Evolutionary conservation across 2,329 filamentous ascomycete species (phyloP), one percentile per base, ranked within the genome.

Genomic region (Penicillium sp.): DNA sequence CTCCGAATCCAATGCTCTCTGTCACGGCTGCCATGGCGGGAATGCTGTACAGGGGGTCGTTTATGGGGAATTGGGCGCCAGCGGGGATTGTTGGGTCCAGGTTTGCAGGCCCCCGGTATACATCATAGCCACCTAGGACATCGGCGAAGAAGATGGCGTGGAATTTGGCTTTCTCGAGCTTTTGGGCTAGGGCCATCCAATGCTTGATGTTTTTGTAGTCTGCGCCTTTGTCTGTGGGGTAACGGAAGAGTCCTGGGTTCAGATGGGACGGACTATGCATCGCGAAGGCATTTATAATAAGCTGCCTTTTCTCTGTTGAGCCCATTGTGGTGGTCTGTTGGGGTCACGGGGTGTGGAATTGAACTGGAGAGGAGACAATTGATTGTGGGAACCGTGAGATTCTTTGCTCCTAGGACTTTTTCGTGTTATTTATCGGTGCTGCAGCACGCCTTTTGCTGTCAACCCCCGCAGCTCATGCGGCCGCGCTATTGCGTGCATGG

Each of bases 141-240:
- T 82, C 81, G 4, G 81, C 81, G 47, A 83, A 75, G 69, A 83
- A 83, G 43, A 83, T 75, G 11, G 75, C 79, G 57, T 82, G 80
- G 59, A 82, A 81, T 31, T 80, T 79, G 23, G 77, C 78, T 11
- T 74, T 74, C 39, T 82, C 79, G 2, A 82, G 72, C 52, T 75
- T 75, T 53, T 81, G 74, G 1, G 80, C 81, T 1, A 83, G 63
- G 1, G 74, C 64, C 2, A 79, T 76, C 81, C 80, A 83, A 62
- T 79, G 76, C 19, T 76, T 69, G 25, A 81, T 65, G 19, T 72
- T 74, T 45, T 77, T 77, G 64, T 78, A 78, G 31, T 73, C 65
- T 49, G 71, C 55, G 16, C 72, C 74, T 57, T 74, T 67, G 62
- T 77, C 73, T 6, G 58, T 58, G 1, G 73, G 72, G 48, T 75